phyloP scores from a whole-genome alignment of 148 eudicot genomes.

The Camellia granthamiana region DNA sequence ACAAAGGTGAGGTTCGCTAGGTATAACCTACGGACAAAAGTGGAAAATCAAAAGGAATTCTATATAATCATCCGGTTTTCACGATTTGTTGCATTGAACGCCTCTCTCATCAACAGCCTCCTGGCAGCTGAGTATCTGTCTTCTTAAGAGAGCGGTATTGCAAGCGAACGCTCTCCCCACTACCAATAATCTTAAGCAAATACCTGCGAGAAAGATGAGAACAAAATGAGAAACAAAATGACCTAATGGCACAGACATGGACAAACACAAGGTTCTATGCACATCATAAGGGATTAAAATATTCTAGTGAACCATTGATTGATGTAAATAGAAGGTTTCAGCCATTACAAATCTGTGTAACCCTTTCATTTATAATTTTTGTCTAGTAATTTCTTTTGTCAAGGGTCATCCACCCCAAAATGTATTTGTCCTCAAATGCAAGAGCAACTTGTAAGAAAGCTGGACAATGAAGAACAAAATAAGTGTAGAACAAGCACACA shows the following conservation, averaged over 20 bases:
- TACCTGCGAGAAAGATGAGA: slow-evolving; percentile 44
- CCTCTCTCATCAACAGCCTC: slow-evolving; percentile 38
- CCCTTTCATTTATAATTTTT: too few species aligned
- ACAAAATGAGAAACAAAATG: neutral
- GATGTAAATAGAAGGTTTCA: neutral
- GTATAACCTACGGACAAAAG: neutral
- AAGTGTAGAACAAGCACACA: neutral
- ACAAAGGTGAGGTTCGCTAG: neutral
- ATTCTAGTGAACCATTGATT: neutral
- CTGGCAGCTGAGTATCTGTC: slow-evolving; percentile 33
- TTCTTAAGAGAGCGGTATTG: slow-evolving; percentile 80
- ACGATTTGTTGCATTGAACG: slow-evolving; percentile 34
- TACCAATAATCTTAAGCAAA: slow-evolving; percentile 59
- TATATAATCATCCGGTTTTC: slow-evolving; percentile 35
- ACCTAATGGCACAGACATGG: neutral
- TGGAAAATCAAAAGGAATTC: neutral
- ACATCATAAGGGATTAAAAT: too few species aligned
- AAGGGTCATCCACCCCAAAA: too few species aligned
- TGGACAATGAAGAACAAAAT: too few species aligned
- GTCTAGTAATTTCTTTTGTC: too few species aligned
- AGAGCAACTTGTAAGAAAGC: too few species aligned
- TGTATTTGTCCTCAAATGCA: too few species aligned
- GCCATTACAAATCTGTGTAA: too few species aligned
- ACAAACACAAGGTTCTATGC: too few species aligned
- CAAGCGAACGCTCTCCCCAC: slow-evolving; percentile 74